These are phyloP conservation scores for Lipomyces orientalis DNA, from an alignment of 805 yeast species.

Conservation along the genomic window DNA sequence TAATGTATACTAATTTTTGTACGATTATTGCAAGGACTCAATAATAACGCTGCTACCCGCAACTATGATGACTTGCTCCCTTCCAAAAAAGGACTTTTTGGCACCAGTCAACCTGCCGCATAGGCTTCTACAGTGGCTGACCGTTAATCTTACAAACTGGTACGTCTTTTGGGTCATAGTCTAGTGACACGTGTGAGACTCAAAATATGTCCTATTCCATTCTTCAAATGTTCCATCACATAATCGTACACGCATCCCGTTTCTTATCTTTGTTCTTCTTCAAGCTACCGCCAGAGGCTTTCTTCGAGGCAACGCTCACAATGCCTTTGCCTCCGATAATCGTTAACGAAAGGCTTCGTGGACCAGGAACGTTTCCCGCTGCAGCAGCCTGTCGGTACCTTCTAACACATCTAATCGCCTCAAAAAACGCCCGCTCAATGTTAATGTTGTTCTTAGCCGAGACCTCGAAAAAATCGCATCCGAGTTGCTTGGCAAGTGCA, in stretches of 20 bases:
- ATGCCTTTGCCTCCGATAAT: not conserved
- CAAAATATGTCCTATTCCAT: not conserved
- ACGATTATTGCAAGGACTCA: not conserved
- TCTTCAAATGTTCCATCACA: not conserved
- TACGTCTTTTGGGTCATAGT: no score
- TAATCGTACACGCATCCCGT: conserved; percentile 5
- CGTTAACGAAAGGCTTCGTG: not conserved
- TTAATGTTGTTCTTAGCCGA: conserved; percentile 90
- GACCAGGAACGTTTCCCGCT: not conserved
- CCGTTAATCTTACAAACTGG: no score
- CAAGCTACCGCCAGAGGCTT: not conserved
- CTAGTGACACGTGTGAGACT: not conserved
- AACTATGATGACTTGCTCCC: not conserved
- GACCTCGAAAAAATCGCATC: conserved; percentile 86
- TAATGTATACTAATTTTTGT: not conserved
- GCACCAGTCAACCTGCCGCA: no score
- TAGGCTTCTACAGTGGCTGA: no score
- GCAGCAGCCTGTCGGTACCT: conserved; percentile 5
- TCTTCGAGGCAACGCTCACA: not conserved
- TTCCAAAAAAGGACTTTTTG: not conserved
- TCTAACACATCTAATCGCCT: conserved; percentile 50
- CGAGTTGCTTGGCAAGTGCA: conserved; percentile 83
- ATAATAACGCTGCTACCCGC: not conserved
- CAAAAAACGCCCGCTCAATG: conserved; percentile 88
- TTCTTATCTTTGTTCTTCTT: conserved; percentile 3